A percentile compares a stretch with the other conserved stretches of the same genome.
phyloP scores from a whole-genome alignment of 169 alveolate species.

The Eimeria acervulina region DNA sequence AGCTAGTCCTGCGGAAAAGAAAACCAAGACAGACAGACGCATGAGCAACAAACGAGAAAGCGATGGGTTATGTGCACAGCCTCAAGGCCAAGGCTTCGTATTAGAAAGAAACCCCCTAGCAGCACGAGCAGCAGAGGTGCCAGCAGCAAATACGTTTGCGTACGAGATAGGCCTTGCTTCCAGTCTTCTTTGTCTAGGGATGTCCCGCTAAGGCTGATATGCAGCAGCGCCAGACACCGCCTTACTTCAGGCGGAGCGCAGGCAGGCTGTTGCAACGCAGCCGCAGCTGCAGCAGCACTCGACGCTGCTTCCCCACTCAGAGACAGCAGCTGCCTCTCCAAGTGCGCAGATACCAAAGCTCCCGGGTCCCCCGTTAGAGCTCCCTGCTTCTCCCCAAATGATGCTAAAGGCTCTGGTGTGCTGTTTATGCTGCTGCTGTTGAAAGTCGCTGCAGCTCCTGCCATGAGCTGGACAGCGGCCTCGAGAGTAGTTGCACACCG shows the following conservation, averaged over 20 bases:
- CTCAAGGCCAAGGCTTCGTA: background rate
- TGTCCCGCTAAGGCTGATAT: conserved; percentile 64
- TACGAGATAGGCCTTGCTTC: conserved; percentile 37
- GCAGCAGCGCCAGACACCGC: conserved; percentile 56
- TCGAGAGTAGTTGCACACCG: conserved; percentile 58
- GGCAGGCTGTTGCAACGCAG: conserved; percentile 59
- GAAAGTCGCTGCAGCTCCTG: background rate
- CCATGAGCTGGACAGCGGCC: conserved; percentile 57
- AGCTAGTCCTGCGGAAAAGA: background rate
- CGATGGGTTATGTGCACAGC: background rate
- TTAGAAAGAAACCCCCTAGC: background rate
- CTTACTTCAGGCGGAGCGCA: conserved; percentile 54
- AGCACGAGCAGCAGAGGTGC: background rate
- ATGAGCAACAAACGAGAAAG: background rate
- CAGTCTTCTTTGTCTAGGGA: conserved; percentile 38
- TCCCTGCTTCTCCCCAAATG: background rate
- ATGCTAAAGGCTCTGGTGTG: background rate
- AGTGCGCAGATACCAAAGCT: conserved; percentile 37
- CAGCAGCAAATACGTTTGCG: background rate
- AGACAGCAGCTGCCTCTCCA: conserved; percentile 69
- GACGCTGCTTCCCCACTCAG: conserved; percentile 61
- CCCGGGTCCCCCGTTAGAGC: background rate
- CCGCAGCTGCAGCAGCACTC: conserved; percentile 62
- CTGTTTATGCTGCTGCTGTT: conserved; percentile 9
- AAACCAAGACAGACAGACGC: background rate